Base-by-base conservation (phyloP, 345 rosid genomes). In the Linum tenue region DNA sequence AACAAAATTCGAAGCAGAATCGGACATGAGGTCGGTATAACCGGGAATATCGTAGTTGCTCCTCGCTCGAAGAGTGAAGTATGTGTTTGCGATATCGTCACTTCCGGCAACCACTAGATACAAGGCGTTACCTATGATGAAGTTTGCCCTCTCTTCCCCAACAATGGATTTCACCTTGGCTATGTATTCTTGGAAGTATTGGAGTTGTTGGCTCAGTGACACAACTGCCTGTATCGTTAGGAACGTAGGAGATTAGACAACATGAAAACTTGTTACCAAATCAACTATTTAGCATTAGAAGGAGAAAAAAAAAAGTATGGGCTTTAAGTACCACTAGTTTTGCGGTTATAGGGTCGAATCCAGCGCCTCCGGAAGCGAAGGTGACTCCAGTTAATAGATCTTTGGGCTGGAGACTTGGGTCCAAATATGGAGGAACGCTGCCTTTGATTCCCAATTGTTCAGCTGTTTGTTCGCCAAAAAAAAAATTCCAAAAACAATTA, bases 21-120 rank as follows among this genome's bases (percentile, higher is more conserved):
- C 8, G 48, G 39, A 60, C 35, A 78, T n/a, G 36, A 71, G 17
- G 14, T 71, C 64, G 1, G 72, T 22, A 15, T 78, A 74, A 16
- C 68, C 38, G 39, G 70, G 53, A 43, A 68, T 6, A 35, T 69
- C 51, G 68, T 71, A 74, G 5, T 62, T 55, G 6, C 7, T 42
- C 56, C 59, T 16, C 35, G 67, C 35, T 1, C 40, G 63, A 14
- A 64, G 65, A 57, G 31, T 50, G 40, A 63, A 66, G 44, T 69
- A 81, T 44, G 75, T 69, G 40, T 68, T 71, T 7, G 22, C 73
- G 40, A 82, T 60, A 69, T 82, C 86, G 59, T 82, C 60, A 62
- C 75, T 82, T 12, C 86, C 78, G n/a, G 72, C 67, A 2, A 63
- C 38, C 17, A 79, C 70, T 1, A 82, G 0, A 39, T 69, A 73